Conservation (phyloP, 768 basidiomycete species). For the Amanita exitialis region DNA sequence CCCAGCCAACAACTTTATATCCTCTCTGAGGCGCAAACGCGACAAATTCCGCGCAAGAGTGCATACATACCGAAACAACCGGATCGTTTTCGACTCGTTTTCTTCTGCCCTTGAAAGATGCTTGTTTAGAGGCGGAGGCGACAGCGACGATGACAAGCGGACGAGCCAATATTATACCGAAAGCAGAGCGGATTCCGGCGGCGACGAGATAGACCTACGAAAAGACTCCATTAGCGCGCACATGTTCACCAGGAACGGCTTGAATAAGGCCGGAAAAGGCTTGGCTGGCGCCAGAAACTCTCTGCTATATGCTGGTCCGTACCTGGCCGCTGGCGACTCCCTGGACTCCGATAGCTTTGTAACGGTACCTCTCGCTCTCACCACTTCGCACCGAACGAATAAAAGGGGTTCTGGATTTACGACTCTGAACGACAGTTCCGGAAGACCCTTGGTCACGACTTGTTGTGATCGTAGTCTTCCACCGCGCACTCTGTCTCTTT, state of each 20-base stretch:
- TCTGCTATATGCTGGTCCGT: background rate
- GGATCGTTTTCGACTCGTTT: conserved; percentile 20
- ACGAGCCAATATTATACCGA: background rate
- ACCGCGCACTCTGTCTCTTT: background rate
- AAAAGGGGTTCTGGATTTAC: background rate
- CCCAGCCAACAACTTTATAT: conserved; percentile 35
- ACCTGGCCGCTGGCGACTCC: background rate
- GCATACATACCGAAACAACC: background rate
- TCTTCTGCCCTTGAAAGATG: conserved; percentile 20
- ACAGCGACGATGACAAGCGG: conserved; percentile 10
- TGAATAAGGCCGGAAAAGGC: background rate
- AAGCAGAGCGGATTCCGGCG: background rate
- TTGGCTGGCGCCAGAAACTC: background rate
- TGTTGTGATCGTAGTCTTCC: background rate
- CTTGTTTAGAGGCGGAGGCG: conserved; percentile 12
- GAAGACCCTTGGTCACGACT: background rate
- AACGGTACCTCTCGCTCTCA: background rate
- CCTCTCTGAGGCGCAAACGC: conserved; percentile 28
- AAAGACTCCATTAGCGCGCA: background rate
- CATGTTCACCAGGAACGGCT: background rate
- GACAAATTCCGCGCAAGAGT: conserved; percentile 11
- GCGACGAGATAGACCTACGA: background rate
- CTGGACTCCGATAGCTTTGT: background rate
- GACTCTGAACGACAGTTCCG: conserved; percentile 2
- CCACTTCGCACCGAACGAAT: background rate